Evolutionary conservation across 805 yeast genomes (phyloP).

Genomic region (Yueomyces sp.): DNA sequence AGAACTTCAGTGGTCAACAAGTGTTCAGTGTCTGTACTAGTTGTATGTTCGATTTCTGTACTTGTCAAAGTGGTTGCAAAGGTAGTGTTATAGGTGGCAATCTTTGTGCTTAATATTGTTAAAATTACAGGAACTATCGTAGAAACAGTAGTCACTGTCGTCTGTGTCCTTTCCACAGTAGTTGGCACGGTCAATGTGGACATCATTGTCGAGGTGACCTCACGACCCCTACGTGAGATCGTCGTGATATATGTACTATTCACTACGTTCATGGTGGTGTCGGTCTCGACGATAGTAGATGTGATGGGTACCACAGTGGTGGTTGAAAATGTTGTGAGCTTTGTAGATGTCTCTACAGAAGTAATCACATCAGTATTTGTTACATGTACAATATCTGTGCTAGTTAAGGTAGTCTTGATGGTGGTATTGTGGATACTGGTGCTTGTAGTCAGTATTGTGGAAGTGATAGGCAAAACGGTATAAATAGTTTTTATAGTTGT

Average conservation of each 20-base stretch:
- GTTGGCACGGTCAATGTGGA: background rate
- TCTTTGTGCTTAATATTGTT: background rate
- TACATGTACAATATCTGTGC: background rate
- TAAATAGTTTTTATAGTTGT: background rate
- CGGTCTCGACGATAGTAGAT: no score
- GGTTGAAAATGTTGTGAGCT: no score
- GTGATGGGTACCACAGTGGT: no score
- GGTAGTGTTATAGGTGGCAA: background rate
- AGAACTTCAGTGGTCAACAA: no score
- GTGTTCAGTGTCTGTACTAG: background rate
- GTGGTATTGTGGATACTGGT: background rate
- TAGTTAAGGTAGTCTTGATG: background rate
- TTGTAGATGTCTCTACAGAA: background rate
- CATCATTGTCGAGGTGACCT: no score
- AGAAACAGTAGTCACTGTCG: background rate
- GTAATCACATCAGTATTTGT: background rate
- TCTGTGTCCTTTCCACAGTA: background rate
- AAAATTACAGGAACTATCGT: background rate
- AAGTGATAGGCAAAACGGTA: background rate
- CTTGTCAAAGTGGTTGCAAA: background rate
- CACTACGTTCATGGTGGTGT: background rate
- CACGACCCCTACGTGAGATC: background rate
- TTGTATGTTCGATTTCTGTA: background rate
- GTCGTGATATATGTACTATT: background rate
- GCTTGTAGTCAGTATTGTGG: background rate